phyloP scores from a whole-genome alignment of 2,329 filamentous ascomycete genomes.

The Cladophialophora immunda region DNA sequence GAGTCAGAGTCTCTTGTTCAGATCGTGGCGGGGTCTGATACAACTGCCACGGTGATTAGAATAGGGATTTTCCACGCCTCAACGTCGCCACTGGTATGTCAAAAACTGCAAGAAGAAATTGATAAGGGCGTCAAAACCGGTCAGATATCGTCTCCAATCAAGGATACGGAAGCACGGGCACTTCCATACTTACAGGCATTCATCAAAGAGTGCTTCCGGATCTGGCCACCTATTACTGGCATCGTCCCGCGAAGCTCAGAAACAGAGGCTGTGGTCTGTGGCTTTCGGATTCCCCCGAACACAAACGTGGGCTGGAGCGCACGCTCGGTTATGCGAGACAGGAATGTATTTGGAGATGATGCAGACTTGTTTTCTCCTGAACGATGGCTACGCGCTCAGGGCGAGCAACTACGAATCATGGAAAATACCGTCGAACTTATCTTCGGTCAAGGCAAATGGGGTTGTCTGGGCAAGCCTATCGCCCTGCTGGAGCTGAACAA shows the following conservation, averaged over 20 bases:
- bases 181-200: constrained; percentile 59
- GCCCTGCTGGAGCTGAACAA: constrained; percentile 5
- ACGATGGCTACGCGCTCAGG: neutral
- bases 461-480: constrained; percentile 4
- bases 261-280: constrained; percentile 45
- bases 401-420: neutral
- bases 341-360: neutral
- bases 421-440: neutral
- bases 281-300: neutral
- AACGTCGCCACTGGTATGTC: constrained; percentile 20
- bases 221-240: constrained; percentile 56
- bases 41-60: constrained; percentile 15
- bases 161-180: constrained; percentile 9
- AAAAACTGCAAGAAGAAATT: constrained; percentile 20
- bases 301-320: constrained; percentile 8
- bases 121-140: constrained; percentile 19
- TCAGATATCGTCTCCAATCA: constrained; percentile 24
- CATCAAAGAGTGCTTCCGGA: constrained; percentile 58
- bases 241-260: constrained; percentile 49
- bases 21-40: constrained; percentile 23
- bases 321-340: neutral
- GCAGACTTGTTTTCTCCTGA: neutral
- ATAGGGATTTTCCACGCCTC: constrained; percentile 19
- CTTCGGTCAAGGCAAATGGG: constrained; percentile 4
- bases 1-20: constrained; percentile 20